phyloP scores from a whole-genome alignment of 1,139 yeast genomes.

The Hansenula anomala region DNA sequence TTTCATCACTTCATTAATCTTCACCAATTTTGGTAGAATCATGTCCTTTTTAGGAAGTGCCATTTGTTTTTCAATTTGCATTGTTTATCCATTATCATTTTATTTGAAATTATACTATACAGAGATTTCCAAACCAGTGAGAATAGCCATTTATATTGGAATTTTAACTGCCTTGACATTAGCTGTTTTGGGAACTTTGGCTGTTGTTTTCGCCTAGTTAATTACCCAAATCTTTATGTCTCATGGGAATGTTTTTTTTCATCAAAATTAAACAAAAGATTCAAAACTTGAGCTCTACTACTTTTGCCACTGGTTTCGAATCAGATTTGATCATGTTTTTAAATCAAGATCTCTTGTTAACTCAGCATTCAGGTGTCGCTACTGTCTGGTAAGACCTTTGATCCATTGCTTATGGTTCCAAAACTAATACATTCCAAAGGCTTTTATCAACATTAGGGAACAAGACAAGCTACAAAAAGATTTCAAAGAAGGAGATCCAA shows the following conservation, averaged over 20 bases:
- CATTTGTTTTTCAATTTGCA: slow-evolving; percentile 68
- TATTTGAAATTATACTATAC: slow-evolving; percentile 34
- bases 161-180: slow-evolving; percentile 7
- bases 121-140: slow-evolving; percentile 7
- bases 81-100: slow-evolving; percentile 62
- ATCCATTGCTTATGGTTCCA: no score
- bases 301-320: background rate
- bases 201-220: slow-evolving; percentile 13
- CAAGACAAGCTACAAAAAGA: slow-evolving; percentile 25
- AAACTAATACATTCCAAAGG: no score
- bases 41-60: slow-evolving; percentile 73
- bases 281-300: no score
- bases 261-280: background rate
- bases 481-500: slow-evolving; percentile 34
- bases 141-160: slow-evolving; percentile 2
- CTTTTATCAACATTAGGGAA: slow-evolving; percentile 42
- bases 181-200: slow-evolving; percentile 20
- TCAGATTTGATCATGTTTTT: slow-evolving; percentile 7
- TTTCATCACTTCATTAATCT: slow-evolving; percentile 42
- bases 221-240: background rate
- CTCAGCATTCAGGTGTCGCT: slow-evolving; percentile 23
- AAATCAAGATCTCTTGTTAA: slow-evolving; percentile 18
- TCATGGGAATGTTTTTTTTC: slow-evolving; percentile 5
- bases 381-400: slow-evolving; percentile 21
- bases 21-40: slow-evolving; percentile 67